Evolutionary conservation across 805 yeast genomes (phyloP).

Genomic region (Kodamaea kaohsiungensis): DNA sequence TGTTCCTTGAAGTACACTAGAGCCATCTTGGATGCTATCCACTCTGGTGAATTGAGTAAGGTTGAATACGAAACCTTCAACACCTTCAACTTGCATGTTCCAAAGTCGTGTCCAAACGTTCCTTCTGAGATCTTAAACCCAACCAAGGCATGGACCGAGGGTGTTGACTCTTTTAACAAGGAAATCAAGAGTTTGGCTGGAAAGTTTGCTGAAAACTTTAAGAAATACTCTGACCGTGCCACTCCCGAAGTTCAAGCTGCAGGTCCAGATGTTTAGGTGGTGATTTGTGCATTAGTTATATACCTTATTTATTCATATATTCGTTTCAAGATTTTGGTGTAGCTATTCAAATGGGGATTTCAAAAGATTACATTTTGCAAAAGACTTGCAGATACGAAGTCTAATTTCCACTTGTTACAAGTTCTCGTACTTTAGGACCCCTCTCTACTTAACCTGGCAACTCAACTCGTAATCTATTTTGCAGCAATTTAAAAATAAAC

Average conservation of each 20-base stretch:
- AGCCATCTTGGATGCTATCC: conserved; percentile 92
- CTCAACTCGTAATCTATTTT: not conserved
- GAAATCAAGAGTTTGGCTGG: conserved; percentile 63
- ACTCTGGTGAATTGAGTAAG: conserved; percentile 81
- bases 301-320: conserved; percentile 1
- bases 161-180: conserved; percentile 37
- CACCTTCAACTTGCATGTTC: conserved; percentile 83
- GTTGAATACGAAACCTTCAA: conserved; percentile 84
- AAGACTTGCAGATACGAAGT: no score
- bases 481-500: not conserved
- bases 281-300: not conserved
- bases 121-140: conserved; percentile 89
- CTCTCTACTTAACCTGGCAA: not conserved
- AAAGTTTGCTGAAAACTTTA: conserved; percentile 84
- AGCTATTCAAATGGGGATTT: not conserved
- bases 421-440: no score
- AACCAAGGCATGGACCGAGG: conserved; percentile 69
- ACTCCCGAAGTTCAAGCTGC: conserved; percentile 88
- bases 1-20: conserved; percentile 97
- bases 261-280: conserved; percentile 62
- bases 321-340: not conserved
- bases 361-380: not conserved
- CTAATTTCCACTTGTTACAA: no score
- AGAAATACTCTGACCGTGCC: conserved; percentile 78
- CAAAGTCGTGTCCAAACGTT: conserved; percentile 78